Percentiles rank a stretch among this genome's conserved stretches.
Evolutionary conservation across 345 rosid genomes (phyloP).

Genomic region (Moringa oleifera): DNA sequence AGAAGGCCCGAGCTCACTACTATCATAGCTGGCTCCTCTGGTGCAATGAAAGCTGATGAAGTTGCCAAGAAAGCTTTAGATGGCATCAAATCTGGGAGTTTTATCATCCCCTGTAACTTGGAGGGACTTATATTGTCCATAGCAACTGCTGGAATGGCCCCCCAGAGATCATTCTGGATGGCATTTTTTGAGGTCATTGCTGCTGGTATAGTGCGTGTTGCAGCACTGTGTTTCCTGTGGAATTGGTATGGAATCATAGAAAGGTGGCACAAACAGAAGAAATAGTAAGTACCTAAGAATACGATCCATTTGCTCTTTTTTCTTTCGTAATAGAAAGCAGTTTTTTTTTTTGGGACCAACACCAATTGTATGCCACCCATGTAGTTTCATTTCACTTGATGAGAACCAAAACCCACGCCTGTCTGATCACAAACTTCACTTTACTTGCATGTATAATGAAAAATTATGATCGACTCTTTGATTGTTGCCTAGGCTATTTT

Average conservation of each 20-base stretch:
- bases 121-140: slow-evolving; percentile 58
- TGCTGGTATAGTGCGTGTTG: slow-evolving; percentile 42
- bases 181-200: slow-evolving; percentile 71
- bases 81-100: slow-evolving; percentile 68
- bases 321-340: too few relatives aligned
- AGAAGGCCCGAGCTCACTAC: slow-evolving; percentile 56
- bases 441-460: too few relatives aligned
- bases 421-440: too few relatives aligned
- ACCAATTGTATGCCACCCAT: too few relatives aligned
- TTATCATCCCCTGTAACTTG: slow-evolving; percentile 65
- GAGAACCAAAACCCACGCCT: too few relatives aligned
- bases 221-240: slow-evolving; percentile 63
- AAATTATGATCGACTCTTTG: too few relatives aligned
- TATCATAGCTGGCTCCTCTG: slow-evolving; percentile 51
- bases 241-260: slow-evolving; percentile 66
- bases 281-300: slow-evolving; percentile 24
- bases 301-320: too few relatives aligned
- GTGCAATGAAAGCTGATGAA: slow-evolving; percentile 68
- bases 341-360: too few relatives aligned
- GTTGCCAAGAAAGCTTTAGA: slow-evolving; percentile 67
- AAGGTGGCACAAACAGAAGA: slow-evolving; percentile 31
- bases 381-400: too few relatives aligned
- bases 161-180: slow-evolving; percentile 64
- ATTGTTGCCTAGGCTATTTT: too few relatives aligned
- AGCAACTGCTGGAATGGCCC: slow-evolving; percentile 70